Conservation (phyloP, 179 eudicot species). For the Actinidia arguta region DNA sequence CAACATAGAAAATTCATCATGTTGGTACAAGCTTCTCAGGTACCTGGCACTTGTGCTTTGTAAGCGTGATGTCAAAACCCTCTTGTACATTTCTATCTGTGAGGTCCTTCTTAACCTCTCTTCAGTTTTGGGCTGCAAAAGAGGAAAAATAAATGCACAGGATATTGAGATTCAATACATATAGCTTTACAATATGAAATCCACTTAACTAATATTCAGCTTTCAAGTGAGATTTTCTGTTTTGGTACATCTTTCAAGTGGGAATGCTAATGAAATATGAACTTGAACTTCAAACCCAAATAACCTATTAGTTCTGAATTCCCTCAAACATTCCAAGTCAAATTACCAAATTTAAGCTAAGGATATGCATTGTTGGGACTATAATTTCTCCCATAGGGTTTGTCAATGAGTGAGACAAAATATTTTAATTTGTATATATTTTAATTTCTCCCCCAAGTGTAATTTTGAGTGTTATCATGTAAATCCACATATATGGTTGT, state of each 20-base stretch:
- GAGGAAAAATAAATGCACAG: not conserved
- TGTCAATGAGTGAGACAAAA: too few species aligned
- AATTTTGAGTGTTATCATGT: too few species aligned
- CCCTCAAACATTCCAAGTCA: not conserved
- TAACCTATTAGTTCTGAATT: not conserved
- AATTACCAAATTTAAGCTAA: not conserved
- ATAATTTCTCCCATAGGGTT: too few species aligned
- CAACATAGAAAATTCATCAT: not conserved
- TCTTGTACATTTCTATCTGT: conserved; percentile 74
- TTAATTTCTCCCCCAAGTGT: too few species aligned
- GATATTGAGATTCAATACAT: not conserved
- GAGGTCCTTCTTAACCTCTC: conserved; percentile 85
- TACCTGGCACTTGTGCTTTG: conserved; percentile 98
- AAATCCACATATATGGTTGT: too few species aligned
- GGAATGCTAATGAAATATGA: not conserved
- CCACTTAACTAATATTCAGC: not conserved
- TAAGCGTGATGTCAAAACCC: conserved; percentile 76
- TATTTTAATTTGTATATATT: too few species aligned
- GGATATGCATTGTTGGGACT: not conserved
- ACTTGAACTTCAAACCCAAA: not conserved
- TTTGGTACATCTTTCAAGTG: not conserved
- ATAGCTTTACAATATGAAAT: not conserved
- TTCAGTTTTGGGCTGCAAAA: conserved; percentile 72
- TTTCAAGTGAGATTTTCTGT: not conserved
- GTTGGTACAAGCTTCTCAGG: not conserved